These are phyloP conservation scores for Candida easanensis DNA, from an alignment of 805 yeast genomes.

Conservation along the genomic window DNA sequence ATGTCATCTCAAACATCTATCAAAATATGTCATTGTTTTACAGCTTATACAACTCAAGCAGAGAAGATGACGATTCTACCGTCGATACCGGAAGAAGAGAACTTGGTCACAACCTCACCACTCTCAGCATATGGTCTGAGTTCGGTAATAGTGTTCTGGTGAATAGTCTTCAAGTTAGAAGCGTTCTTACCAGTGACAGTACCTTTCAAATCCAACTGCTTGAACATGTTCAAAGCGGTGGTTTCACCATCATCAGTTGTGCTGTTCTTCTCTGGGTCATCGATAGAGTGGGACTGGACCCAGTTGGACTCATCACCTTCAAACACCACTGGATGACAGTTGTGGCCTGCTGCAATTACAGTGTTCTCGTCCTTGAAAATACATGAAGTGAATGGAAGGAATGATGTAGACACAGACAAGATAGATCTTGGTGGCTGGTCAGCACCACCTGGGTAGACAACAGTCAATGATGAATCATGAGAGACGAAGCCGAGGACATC, in stretches of 20 bases:
- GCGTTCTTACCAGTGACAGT: conserved; percentile 47
- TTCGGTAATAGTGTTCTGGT: conserved; percentile 84
- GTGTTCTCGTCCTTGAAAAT: conserved; percentile 65
- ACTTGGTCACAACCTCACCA: conserved; percentile 44
- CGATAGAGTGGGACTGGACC: conserved; percentile 50
- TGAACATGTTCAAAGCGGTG: conserved; percentile 87
- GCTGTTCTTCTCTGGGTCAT: conserved; percentile 53
- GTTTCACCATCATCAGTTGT: conserved; percentile 53
- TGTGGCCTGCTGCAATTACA: conserved; percentile 86
- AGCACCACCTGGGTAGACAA: conserved; percentile 73
- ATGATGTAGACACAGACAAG: conserved; percentile 56
- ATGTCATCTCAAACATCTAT: too few species aligned
- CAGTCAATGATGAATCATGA: conserved; percentile 81
- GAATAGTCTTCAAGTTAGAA: conserved; percentile 65
- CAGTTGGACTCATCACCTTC: conserved; percentile 63
- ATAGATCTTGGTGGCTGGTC: conserved; percentile 64
- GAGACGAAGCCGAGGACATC: conserved; percentile 76
- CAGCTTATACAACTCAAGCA: conserved; percentile 30
- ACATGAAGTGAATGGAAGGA: conserved; percentile 78
- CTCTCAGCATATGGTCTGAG: conserved; percentile 47
- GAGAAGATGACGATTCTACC: conserved; percentile 85
- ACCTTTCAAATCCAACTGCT: conserved; percentile 94
- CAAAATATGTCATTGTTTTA: too few species aligned
- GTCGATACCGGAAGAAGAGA: conserved; percentile 81
- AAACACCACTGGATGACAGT: conserved; percentile 85